Conservation (phyloP, 805 yeast species). For the Cyberlindnera mycetangii region DNA sequence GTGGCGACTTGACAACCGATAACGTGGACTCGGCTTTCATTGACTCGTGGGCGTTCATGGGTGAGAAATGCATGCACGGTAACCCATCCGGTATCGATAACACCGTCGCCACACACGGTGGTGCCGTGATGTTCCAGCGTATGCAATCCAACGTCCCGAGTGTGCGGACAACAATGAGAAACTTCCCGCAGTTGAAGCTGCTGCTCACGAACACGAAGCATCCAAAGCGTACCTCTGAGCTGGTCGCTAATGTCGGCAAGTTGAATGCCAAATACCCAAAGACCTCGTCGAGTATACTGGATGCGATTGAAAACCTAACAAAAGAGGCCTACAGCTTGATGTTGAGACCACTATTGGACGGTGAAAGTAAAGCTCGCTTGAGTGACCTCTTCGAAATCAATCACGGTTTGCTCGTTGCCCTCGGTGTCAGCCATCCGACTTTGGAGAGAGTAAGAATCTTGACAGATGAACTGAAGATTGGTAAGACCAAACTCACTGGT, state of each 20-base stretch:
- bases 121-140: slow-evolving; percentile 89
- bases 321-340: slow-evolving; percentile 67
- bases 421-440: slow-evolving; percentile 94
- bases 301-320: slow-evolving; percentile 73
- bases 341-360: slow-evolving; percentile 48
- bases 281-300: slow-evolving; percentile 56
- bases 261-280: slow-evolving; percentile 51
- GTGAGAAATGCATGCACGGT: slow-evolving; percentile 94
- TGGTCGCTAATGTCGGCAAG: slow-evolving; percentile 73
- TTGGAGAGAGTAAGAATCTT: slow-evolving; percentile 69
- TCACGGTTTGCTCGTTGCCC: slow-evolving; percentile 79
- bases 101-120: slow-evolving; percentile 93
- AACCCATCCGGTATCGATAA: slow-evolving; percentile 97
- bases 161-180: slow-evolving; percentile 63
- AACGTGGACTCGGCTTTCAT: slow-evolving; percentile 53
- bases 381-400: slow-evolving; percentile 71
- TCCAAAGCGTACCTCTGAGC: slow-evolving; percentile 82
- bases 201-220: slow-evolving; percentile 80
- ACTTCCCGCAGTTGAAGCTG: slow-evolving; percentile 71
- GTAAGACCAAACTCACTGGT: slow-evolving; percentile 92
- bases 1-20: slow-evolving; percentile 36
- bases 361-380: slow-evolving; percentile 40
- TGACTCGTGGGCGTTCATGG: slow-evolving; percentile 86
- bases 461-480: slow-evolving; percentile 63
- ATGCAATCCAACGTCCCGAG: slow-evolving; percentile 50